phyloP scores from a whole-genome alignment of 352 stramenopile species.

The Phytophthora crassamura region DNA sequence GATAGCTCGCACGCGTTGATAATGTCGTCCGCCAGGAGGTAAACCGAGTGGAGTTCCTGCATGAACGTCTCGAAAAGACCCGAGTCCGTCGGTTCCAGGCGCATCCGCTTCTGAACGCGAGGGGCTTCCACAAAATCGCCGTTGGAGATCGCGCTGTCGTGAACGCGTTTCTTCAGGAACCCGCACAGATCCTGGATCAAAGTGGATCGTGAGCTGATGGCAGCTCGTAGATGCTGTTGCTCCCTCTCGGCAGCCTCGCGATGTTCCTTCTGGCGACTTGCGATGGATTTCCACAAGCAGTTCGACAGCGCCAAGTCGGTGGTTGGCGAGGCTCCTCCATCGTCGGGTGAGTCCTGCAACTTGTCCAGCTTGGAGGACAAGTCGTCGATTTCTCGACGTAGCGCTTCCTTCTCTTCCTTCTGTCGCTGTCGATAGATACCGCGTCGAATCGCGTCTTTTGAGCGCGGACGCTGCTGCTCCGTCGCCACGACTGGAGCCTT shows the following conservation, averaged over 20 bases:
- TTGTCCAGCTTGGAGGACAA: conserved; percentile 36
- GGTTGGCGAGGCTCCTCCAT: conserved; percentile 6
- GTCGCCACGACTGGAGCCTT: background rate
- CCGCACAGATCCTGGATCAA: conserved; percentile 39
- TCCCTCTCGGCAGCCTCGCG: conserved; percentile 32
- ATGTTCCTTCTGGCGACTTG: conserved; percentile 34
- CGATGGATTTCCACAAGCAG: conserved; percentile 42
- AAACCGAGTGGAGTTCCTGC: conserved; percentile 34
- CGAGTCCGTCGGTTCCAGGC: conserved; percentile 34
- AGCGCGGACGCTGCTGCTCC: conserved; percentile 11
- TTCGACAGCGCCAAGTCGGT: conserved; percentile 30
- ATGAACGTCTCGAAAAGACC: conserved; percentile 45
- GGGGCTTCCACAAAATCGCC: conserved; percentile 8
- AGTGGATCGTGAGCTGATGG: conserved; percentile 31
- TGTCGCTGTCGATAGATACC: conserved; percentile 46
- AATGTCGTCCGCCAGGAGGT: conserved; percentile 30
- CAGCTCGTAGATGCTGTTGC: conserved; percentile 28
- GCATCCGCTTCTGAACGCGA: conserved; percentile 30
- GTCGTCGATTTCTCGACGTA: conserved; percentile 38
- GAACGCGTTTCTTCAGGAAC: conserved; percentile 32
- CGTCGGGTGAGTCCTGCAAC: conserved; percentile 20
- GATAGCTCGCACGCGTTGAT: conserved; percentile 18
- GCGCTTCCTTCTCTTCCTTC: conserved; percentile 43
- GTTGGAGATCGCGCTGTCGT: conserved; percentile 14
- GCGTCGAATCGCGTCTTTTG: conserved; percentile 39